Evolutionary conservation across 805 yeast genomes (phyloP).

Genomic region (Candida nonsorbophila): DNA sequence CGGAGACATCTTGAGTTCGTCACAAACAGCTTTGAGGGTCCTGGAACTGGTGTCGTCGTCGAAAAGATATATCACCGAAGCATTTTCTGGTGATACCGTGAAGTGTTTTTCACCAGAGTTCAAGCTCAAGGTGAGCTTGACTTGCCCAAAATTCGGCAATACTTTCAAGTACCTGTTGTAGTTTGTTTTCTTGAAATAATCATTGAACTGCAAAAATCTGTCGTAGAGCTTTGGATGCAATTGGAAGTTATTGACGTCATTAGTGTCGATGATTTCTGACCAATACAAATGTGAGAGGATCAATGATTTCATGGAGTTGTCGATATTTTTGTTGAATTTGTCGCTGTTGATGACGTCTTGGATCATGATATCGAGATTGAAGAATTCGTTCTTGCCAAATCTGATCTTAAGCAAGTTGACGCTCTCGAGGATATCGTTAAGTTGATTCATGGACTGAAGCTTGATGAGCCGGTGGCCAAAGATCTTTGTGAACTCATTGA

Average conservation of each 20-base stretch:
- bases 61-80: slow-evolving; percentile 55
- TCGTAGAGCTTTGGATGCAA: slow-evolving; percentile 44
- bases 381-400: slow-evolving; percentile 64
- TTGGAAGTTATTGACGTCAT: slow-evolving; percentile 30
- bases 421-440: slow-evolving; percentile 23
- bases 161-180: slow-evolving; percentile 56
- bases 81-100: slow-evolving; percentile 65
- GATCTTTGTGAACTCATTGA: slow-evolving; percentile 56
- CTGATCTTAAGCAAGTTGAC: slow-evolving; percentile 53
- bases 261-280: slow-evolving; percentile 24
- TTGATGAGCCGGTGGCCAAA: slow-evolving; percentile 55
- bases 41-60: slow-evolving; percentile 25
- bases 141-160: slow-evolving; percentile 57
- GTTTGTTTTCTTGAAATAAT: slow-evolving; percentile 38
- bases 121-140: slow-evolving; percentile 51
- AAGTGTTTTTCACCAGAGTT: slow-evolving; percentile 32
- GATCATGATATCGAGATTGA: slow-evolving; percentile 78
- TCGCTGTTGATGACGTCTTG: slow-evolving; percentile 60
- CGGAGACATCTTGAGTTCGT: slow-evolving; percentile 37
- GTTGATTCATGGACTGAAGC: slow-evolving; percentile 31
- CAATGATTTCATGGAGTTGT: slow-evolving; percentile 37
- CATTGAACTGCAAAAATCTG: slow-evolving; percentile 40
- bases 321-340: slow-evolving; percentile 11
- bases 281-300: slow-evolving; percentile 77
- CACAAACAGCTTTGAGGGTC: slow-evolving; percentile 25